Percentiles rank a stretch among this genome's conserved stretches.
Conservation (phyloP, 441 rosid species). For the Cnidoscolus chayamansa region DNA sequence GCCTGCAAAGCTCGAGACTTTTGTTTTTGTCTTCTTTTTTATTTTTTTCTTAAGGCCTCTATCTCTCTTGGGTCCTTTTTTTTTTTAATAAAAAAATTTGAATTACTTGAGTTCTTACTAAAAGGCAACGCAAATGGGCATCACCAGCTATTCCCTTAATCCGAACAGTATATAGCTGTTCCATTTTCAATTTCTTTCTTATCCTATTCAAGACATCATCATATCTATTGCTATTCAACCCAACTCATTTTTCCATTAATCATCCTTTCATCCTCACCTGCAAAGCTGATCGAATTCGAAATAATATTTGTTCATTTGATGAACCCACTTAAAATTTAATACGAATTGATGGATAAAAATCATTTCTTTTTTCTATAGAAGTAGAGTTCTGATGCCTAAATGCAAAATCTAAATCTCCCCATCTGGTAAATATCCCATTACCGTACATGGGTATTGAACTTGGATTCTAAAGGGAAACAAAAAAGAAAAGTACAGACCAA, state of each 20-base stretch:
- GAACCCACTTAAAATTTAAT: not conserved
- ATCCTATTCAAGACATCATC: conserved; percentile 23
- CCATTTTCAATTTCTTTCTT: not conserved
- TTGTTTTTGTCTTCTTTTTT: conserved; percentile 33
- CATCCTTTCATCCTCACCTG: not conserved
- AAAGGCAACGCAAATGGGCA: not conserved
- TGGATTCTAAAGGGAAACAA: conserved; percentile 17
- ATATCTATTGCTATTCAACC: not conserved
- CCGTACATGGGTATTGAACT: conserved; percentile 1
- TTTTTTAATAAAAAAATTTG: not conserved
- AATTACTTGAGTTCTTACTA: not conserved
- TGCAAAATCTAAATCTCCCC: not conserved
- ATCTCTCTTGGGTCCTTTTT: conserved; percentile 7
- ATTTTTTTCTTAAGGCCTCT: conserved; percentile 14
- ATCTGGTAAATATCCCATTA: conserved; percentile 4
- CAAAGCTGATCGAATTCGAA: not conserved
- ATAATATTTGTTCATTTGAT: not conserved
- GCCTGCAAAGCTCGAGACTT: conserved; percentile 41
- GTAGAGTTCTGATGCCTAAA: not conserved
- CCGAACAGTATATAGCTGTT: conserved; percentile 9
- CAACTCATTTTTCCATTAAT: not conserved
- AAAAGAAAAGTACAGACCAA: conserved; percentile 12
- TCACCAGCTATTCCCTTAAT: not conserved
- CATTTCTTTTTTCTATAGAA: too few relatives aligned
- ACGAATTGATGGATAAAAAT: too few relatives aligned